Percentiles rank a stretch among this genome's conserved stretches.
Conservation (phyloP, 129 eudicot species). For the Deinandra increscens region DNA sequence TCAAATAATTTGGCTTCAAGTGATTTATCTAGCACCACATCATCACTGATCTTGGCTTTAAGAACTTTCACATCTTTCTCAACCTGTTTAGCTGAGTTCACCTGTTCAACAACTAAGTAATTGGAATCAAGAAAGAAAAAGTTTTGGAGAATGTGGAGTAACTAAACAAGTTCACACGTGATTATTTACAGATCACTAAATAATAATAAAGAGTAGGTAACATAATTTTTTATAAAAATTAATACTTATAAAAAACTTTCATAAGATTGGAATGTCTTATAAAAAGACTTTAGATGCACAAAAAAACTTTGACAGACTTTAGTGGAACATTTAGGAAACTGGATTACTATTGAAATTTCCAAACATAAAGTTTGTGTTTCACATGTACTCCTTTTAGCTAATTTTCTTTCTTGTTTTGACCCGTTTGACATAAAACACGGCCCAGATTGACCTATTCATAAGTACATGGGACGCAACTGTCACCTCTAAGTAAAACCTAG, state of each 20-base stretch:
- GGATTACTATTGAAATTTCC: no score
- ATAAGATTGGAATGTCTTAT: no score
- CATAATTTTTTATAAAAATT: no score
- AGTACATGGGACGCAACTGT: background rate
- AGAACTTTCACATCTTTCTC: constrained; percentile 83
- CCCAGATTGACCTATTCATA: background rate
- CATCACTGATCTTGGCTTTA: constrained; percentile 62
- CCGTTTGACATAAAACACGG: background rate
- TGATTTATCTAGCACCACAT: constrained; percentile 58
- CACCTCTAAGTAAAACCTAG: constrained; percentile 14
- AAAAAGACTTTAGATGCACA: no score
- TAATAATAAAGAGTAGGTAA: no score
- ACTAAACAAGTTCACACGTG: constrained; percentile 3
- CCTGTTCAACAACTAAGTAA: constrained; percentile 36
- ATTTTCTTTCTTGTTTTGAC: background rate
- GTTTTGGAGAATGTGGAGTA: background rate
- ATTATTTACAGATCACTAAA: background rate
- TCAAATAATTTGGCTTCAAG: constrained; percentile 78
- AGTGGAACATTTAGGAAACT: no score
- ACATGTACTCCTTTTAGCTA: background rate
- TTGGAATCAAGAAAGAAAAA: background rate
- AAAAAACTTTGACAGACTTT: no score
- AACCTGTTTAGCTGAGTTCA: constrained; percentile 62
- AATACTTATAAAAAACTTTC: no score
- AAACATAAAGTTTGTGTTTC: background rate